Conservation (phyloP, 768 basidiomycete species). For the Mycena amicta region DNA sequence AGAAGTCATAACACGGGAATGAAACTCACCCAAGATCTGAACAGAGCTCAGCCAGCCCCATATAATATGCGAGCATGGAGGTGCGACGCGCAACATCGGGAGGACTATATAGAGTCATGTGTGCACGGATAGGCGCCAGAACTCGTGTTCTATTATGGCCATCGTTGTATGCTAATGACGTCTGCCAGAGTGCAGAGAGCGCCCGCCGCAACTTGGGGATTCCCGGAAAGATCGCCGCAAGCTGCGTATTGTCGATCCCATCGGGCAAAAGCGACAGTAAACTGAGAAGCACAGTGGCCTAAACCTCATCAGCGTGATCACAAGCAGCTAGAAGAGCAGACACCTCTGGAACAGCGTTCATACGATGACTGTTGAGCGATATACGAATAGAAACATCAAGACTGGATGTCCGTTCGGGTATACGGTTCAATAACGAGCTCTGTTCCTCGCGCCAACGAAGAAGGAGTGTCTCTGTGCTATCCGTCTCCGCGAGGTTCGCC, state of each 20-base stretch:
- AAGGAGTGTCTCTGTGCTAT: constrained; percentile 19
- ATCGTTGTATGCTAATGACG: constrained; percentile 20
- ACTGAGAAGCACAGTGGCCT: constrained; percentile 21
- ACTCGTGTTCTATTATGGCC: constrained; percentile 20
- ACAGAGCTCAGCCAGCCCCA: constrained; percentile 18
- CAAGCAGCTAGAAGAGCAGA: not conserved
- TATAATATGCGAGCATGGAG: constrained; percentile 22
- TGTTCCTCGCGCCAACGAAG: constrained; percentile 22
- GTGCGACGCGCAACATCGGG: constrained; percentile 11
- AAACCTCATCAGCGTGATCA: not conserved
- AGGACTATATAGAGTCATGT: constrained; percentile 20
- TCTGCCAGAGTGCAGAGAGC: constrained; percentile 20
- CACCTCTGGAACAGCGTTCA: constrained; percentile 23
- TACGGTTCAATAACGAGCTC: constrained; percentile 20
- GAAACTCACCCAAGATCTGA: constrained; percentile 18
- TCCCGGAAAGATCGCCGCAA: constrained; percentile 13
- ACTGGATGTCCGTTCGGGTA: constrained; percentile 16
- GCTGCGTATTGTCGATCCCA: constrained; percentile 19
- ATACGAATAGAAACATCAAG: constrained; percentile 25
- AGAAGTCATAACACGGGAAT: not conserved
- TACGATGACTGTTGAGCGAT: constrained; percentile 22
- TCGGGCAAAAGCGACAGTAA: constrained; percentile 25
- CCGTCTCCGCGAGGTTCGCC: constrained; percentile 23
- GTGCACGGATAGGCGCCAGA: constrained; percentile 25
- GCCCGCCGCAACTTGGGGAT: constrained; percentile 12